phyloP scores from a whole-genome alignment of 2,329 filamentous ascomycete species.

The Furcasterigmium furcatum region DNA sequence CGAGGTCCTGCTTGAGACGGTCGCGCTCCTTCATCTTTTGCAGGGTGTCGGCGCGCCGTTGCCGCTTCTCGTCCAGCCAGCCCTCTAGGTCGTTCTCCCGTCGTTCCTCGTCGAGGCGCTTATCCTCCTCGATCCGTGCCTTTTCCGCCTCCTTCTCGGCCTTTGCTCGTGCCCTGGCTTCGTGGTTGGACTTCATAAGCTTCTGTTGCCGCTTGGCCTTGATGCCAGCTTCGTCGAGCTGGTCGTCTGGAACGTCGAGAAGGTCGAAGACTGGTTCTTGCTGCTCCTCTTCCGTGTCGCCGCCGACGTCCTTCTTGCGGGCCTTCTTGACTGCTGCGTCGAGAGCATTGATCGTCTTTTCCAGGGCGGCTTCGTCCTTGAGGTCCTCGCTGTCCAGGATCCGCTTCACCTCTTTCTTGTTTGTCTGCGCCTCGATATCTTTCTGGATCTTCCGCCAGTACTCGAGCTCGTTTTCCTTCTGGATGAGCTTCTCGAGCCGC shows the following conservation, averaged over 20 bases:
- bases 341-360: conserved; percentile 81
- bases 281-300: conserved; percentile 73
- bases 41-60: conserved; percentile 66
- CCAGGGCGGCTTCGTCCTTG: conserved; percentile 84
- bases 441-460: conserved; percentile 85
- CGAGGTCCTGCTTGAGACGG: conserved; percentile 87
- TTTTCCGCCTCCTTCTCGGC: conserved; percentile 93
- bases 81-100: conserved; percentile 79
- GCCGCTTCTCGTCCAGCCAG: conserved; percentile 82
- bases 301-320: conserved; percentile 88
- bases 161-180: conserved; percentile 89
- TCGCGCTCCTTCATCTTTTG: conserved; percentile 92
- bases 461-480: conserved; percentile 92
- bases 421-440: conserved; percentile 63
- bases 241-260: conserved; percentile 83
- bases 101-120: conserved; percentile 77
- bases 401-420: conserved; percentile 87
- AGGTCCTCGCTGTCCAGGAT: conserved; percentile 88
- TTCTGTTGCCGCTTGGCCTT: conserved; percentile 93
- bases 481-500: conserved; percentile 90
- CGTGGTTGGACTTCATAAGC: conserved; percentile 90
- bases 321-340: conserved; percentile 88
- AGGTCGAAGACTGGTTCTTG: conserved; percentile 85
- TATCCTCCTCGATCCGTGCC: conserved; percentile 77
- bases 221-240: conserved; percentile 85